Percentiles rank a stretch among this genome's conserved stretches.
Conservation (phyloP, 306 rosid species). For the Purshia tridentata region DNA sequence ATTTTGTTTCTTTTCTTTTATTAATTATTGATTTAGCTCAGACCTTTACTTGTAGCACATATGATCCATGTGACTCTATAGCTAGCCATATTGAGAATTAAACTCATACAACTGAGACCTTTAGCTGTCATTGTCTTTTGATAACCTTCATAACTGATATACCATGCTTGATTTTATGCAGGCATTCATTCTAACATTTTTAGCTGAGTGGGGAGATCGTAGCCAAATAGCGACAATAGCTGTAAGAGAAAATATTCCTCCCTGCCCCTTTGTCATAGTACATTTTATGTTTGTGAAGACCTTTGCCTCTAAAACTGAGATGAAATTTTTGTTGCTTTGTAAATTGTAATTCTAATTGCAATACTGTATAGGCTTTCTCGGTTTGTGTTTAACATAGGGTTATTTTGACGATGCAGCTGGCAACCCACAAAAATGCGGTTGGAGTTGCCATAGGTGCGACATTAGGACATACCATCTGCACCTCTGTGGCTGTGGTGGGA, state of each 20-base stretch:
- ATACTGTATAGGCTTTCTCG: background rate
- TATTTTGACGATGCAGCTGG: slow-evolving; percentile 58
- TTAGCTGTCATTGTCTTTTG: background rate
- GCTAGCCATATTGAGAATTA: background rate
- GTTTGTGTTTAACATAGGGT: slow-evolving; percentile 2
- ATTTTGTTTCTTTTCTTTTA: background rate
- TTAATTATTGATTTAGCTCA: background rate
- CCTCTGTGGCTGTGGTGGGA: slow-evolving; percentile 92
- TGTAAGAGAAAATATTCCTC: slow-evolving; percentile 44
- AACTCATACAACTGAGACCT: background rate
- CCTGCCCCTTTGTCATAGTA: background rate
- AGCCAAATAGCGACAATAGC: slow-evolving; percentile 99
- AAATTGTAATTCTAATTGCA: no score
- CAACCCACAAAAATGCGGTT: slow-evolving; percentile 92
- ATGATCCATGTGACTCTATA: background rate
- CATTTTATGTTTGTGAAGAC: slow-evolving; percentile 7
- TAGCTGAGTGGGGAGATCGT: slow-evolving; percentile 99
- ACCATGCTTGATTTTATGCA: slow-evolving; percentile 35
- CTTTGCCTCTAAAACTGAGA: background rate
- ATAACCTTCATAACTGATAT: slow-evolving; percentile 14
- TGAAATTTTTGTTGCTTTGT: background rate
- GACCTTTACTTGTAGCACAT: background rate
- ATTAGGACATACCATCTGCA: slow-evolving; percentile 93
- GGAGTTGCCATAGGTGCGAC: slow-evolving; percentile 96
- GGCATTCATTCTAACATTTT: slow-evolving; percentile 90